phyloP scores from a whole-genome alignment of 805 yeast genomes.

The Kodamaea nitidulidarum region DNA sequence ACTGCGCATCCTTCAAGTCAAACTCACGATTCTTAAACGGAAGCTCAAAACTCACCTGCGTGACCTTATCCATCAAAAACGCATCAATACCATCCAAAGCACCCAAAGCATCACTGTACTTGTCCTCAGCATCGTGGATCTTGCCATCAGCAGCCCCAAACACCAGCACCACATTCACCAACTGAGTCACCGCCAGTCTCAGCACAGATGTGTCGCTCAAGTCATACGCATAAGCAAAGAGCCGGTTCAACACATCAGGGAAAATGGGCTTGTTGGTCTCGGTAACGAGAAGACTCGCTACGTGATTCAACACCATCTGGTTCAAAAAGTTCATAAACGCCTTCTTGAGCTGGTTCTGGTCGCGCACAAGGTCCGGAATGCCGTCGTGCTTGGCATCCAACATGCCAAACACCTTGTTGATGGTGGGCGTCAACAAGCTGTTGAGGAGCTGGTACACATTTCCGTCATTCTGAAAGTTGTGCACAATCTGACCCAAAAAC shows the following conservation, averaged over 20 bases:
- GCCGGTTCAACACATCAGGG: slow-evolving; percentile 55
- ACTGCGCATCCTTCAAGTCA: slow-evolving; percentile 74
- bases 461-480: slow-evolving; percentile 63
- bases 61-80: slow-evolving; percentile 61
- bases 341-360: slow-evolving; percentile 61
- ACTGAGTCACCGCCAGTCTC: slow-evolving; percentile 64
- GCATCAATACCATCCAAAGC: slow-evolving; percentile 68
- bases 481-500: slow-evolving; percentile 84
- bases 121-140: slow-evolving; percentile 59
- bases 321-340: slow-evolving; percentile 67
- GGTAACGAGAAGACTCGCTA: slow-evolving; percentile 71
- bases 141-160: slow-evolving; percentile 54
- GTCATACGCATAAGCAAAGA: slow-evolving; percentile 63
- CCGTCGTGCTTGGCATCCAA: slow-evolving; percentile 27
- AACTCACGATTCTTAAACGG: slow-evolving; percentile 69
- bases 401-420: slow-evolving; percentile 55
- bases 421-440: slow-evolving; percentile 69
- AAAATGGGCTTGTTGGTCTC: slow-evolving; percentile 60
- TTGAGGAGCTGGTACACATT: slow-evolving; percentile 70
- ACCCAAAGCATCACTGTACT: slow-evolving; percentile 42
- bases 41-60: slow-evolving; percentile 69
- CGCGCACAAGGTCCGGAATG: slow-evolving; percentile 61
- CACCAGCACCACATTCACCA: slow-evolving; percentile 57
- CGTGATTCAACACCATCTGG: slow-evolving; percentile 69
- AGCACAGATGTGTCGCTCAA: slow-evolving; percentile 60